phyloP scores from a whole-genome alignment of 1,284 basidiomycete species.

The Pseudozyma sp. region DNA sequence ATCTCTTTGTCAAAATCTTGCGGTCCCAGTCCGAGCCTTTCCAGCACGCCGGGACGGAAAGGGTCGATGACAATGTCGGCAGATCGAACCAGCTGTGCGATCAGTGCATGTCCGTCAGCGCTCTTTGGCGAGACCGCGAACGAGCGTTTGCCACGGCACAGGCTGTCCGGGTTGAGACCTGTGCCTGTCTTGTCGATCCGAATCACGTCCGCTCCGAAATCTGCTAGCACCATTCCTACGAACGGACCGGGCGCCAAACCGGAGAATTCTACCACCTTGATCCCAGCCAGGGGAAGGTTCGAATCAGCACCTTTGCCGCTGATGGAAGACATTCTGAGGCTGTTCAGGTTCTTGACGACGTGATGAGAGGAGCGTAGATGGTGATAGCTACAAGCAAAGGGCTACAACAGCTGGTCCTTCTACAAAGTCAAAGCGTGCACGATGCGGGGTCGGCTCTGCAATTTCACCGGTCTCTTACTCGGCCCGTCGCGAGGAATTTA shows the following conservation, averaged over 20 bases:
- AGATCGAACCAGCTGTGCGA: conserved; percentile 75
- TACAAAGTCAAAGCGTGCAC: too few species aligned
- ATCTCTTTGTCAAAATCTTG: conserved; percentile 75
- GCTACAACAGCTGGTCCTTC: not conserved
- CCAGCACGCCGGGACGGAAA: conserved; percentile 84
- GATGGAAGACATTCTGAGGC: conserved; percentile 20
- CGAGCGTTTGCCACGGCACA: conserved; percentile 80
- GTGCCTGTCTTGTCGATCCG: conserved; percentile 77
- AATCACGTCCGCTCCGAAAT: conserved; percentile 82
- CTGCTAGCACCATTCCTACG: conserved; percentile 79
- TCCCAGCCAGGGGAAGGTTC: conserved; percentile 37
- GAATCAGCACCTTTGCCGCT: conserved; percentile 16
- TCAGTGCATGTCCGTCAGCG: conserved; percentile 74
- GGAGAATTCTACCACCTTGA: conserved; percentile 73
- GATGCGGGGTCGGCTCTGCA: conserved; percentile 11
- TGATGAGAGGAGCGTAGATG: not conserved
- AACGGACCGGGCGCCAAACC: conserved; percentile 86
- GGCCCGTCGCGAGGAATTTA: conserved; percentile 18
- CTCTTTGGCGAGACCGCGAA: conserved; percentile 78
- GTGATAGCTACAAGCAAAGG: not conserved
- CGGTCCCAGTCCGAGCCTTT: conserved; percentile 81
- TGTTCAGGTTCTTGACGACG: not conserved
- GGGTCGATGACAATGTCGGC: conserved; percentile 86
- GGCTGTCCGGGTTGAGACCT: conserved; percentile 65
- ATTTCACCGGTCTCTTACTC: conserved; percentile 16